Evolutionary conservation across 2,329 filamentous ascomycete genomes (phyloP), one percentile per base, ranked within the genome.

Genomic region (Cordyceps cicadae): DNA sequence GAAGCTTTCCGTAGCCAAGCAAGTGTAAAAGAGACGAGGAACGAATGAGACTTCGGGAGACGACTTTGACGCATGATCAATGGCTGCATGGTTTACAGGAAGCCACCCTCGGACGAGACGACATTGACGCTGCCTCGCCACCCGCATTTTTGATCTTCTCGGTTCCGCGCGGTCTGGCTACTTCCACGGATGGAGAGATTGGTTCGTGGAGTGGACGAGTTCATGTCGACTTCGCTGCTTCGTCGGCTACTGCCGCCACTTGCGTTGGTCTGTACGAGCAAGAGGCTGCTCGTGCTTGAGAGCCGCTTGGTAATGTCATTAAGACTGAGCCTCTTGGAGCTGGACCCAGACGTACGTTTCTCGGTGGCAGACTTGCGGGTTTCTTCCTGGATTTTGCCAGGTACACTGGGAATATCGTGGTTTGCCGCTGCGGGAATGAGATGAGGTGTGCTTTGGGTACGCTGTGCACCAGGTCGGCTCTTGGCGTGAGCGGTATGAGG

Each of bases 271-370:
- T 85, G 81, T 60, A 84, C 76, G 51, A 86, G 75, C 58, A 87
- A 74, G 67, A 85, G 72, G 69, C 80, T 85, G 68, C 81, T 85
- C 56, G 82, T 85, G 69, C 80, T 85, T 66, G 82, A 86, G 59
- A 87, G 70, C 63, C 82, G 76, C 69, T 82, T 83, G 52, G 82
- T 81, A 64, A 85, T 83, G 59, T 87, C 84, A 65, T 78, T 81
- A 65, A 87, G 84, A 72, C 81, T 85, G 60, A 84, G 76, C 62
- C 81, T 77, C 73, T 85, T 86, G 52, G 74, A 73, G 68, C 80
- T 84, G 54, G 79, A 80, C 46, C 74, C 74, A 32, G 83, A 85
- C 53, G 76, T 74, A 37, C 81, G 79, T 64, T 82, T 81, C 59
- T 81, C 78, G 53, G 68, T 68, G 59, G 67, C 68, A 50, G 70